Evolutionary conservation across 441 rosid species (phyloP).

Genomic region (Iberis amara): DNA sequence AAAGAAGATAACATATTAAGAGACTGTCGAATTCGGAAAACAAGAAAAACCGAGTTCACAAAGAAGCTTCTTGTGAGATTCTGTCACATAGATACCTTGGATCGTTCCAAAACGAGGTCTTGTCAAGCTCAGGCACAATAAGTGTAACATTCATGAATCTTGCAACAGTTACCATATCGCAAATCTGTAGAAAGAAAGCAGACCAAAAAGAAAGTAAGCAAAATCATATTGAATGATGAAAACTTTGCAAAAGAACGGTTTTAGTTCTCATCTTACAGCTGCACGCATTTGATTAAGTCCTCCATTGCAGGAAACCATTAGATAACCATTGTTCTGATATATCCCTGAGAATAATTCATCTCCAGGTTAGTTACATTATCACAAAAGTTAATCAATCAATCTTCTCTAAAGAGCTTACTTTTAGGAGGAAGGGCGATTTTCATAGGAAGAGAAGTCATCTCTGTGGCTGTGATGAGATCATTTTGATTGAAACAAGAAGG

Average conservation of each 20-base stretch:
- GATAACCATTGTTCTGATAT: conserved; percentile 63
- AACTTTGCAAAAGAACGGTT: background rate
- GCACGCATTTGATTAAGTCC: conserved; percentile 87
- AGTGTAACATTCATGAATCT: conserved; percentile 65
- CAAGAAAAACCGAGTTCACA: conserved; percentile 5
- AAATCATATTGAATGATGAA: conserved; percentile 2
- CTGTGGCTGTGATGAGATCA: conserved; percentile 30
- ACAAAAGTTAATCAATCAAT: background rate
- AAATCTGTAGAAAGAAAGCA: conserved; percentile 41
- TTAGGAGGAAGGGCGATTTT: conserved; percentile 51
- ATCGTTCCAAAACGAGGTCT: conserved; percentile 74
- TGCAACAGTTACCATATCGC: conserved; percentile 73
- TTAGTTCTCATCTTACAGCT: conserved; percentile 42
- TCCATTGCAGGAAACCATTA: conserved; percentile 78
- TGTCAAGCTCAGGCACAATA: conserved; percentile 67
- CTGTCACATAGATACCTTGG: conserved; percentile 41
- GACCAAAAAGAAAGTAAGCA: conserved; percentile 15
- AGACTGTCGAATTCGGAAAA: background rate
- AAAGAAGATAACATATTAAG: background rate
- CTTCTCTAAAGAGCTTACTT: conserved; percentile 35
- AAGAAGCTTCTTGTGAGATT: conserved; percentile 1
- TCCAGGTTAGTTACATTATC: conserved; percentile 9
- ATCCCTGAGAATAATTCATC: conserved; percentile 36
- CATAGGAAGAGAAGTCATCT: conserved; percentile 38
- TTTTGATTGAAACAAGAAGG: conserved; percentile 55